These are phyloP conservation scores for Cylindrodendrum hubeiense DNA, from an alignment of 2,329 filamentous ascomycete genomes.

Conservation along the genomic window DNA sequence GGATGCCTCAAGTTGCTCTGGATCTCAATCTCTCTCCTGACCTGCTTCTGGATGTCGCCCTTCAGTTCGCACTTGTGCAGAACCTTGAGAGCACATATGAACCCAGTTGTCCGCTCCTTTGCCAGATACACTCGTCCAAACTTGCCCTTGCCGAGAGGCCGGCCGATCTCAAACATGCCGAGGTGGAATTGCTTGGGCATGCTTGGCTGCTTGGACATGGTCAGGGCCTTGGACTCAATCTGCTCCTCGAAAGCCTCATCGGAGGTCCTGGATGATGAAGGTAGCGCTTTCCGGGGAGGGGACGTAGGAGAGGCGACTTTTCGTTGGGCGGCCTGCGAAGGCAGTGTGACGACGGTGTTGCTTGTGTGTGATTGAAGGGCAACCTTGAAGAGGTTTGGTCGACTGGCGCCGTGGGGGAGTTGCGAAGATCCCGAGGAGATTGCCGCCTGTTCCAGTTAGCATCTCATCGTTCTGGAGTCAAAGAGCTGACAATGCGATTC, in stretches of 20 bases:
- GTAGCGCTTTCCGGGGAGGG: constrained; percentile 64
- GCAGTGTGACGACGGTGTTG: constrained; percentile 74
- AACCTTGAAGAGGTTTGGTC: constrained; percentile 88
- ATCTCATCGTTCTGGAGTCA: background rate
- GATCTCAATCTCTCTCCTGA: constrained; percentile 88
- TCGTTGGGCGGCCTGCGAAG: constrained; percentile 73
- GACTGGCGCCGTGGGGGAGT: constrained; percentile 66
- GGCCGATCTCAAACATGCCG: constrained; percentile 94
- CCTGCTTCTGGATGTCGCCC: constrained; percentile 84
- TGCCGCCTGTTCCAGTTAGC: constrained; percentile 55
- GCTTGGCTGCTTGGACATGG: constrained; percentile 68
- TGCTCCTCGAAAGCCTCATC: constrained; percentile 67
- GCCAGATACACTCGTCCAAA: constrained; percentile 89
- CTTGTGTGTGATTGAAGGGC: constrained; percentile 83
- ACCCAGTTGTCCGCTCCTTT: constrained; percentile 81
- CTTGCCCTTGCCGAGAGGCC: constrained; percentile 88
- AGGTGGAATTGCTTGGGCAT: constrained; percentile 80
- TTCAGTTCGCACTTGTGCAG: constrained; percentile 86
- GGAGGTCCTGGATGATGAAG: constrained; percentile 54
- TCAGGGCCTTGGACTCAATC: constrained; percentile 64
- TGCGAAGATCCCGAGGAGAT: constrained; percentile 53
- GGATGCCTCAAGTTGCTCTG: constrained; percentile 88
- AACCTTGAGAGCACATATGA: constrained; percentile 88
- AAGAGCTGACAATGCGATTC: constrained; percentile 16
- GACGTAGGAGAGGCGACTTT: constrained; percentile 62